phyloP scores from a whole-genome alignment of 306 rosid species.

The Pterocarpus santalinus region DNA sequence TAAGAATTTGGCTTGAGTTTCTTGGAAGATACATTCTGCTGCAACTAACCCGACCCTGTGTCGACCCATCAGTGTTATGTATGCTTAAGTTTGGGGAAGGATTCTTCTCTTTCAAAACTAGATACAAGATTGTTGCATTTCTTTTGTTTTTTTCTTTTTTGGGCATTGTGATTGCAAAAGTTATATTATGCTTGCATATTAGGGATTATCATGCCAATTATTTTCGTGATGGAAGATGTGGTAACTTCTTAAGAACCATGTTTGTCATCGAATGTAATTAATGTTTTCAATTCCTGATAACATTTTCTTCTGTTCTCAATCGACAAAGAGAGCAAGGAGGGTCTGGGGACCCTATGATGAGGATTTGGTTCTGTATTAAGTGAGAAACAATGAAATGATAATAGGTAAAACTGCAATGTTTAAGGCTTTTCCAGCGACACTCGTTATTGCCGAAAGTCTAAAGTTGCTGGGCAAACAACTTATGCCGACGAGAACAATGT shows the following conservation, averaged over 20 bases:
- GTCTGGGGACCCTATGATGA: background rate
- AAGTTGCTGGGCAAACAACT: too few relatives aligned
- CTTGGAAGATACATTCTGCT: background rate
- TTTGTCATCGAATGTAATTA: background rate
- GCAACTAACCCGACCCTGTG: background rate
- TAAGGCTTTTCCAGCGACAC: too few relatives aligned
- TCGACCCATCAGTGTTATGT: background rate
- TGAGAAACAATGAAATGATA: too few relatives aligned
- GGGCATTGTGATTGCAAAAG: background rate
- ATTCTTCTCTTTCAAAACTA: background rate
- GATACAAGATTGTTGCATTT: background rate
- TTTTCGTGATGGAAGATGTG: background rate
- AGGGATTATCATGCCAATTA: background rate
- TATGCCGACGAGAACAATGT: too few relatives aligned
- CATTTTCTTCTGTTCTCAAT: background rate
- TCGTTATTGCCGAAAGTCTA: too few relatives aligned
- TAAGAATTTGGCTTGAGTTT: background rate
- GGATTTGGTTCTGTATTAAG: background rate
- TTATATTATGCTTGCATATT: background rate
- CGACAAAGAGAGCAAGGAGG: background rate
- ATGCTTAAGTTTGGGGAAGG: background rate
- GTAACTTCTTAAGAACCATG: background rate
- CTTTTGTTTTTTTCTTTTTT: too few relatives aligned
- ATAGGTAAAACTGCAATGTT: too few relatives aligned
- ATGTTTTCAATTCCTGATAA: background rate